Base-by-base conservation (phyloP, 345 rosid genomes). In the Balakata baccata region DNA sequence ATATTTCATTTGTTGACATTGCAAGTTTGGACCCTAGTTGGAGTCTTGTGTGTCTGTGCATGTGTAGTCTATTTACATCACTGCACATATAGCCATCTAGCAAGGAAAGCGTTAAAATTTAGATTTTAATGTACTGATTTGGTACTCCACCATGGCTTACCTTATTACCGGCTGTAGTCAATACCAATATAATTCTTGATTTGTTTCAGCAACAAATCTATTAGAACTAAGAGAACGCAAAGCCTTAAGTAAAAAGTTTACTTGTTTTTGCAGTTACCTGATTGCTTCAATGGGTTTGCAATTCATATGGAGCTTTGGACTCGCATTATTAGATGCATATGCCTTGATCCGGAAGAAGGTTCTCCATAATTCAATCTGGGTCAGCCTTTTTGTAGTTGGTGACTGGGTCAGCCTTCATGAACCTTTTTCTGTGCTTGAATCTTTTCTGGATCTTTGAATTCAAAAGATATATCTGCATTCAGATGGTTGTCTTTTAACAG, bases 241-340 rank as follows among this genome's bases (percentile, higher is more conserved):
- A 4, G 22, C 12, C 29, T n/a, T n/a, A 47, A 46, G 38, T 23
- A 18, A 41, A 60, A 37, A 16, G 8, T 38, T 43, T 22, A 0
- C 54, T 56, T 77, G 10, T 37, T 76, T 76, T 69, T 85, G 82
- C 86, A 94, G 98, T 85, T 92, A 83, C 73, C 80, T 92, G 70
- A 85, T 92, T 62, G 94, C 97, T 76, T 88, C 96, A 60, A 94
- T 94, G 98, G 92, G 96, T 77, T 78, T 93, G 76, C 96, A 92
- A 87, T 66, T 86, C 9, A 74, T 88, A 69, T 94, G 98, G 98
- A 90, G 97, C 87, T 86, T 79, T 11, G 89, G 92, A 56, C 96
- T 94, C 20, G 93, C 92, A 4, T 41, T 76, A 57, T 70, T 94
- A 13, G 96, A 89, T 76, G 84, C 83, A 17, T 85, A 81, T 47